These are phyloP conservation scores for Agapanthus africanus DNA, from an alignment of 106 monocot genomes.

Conservation along the genomic window DNA sequence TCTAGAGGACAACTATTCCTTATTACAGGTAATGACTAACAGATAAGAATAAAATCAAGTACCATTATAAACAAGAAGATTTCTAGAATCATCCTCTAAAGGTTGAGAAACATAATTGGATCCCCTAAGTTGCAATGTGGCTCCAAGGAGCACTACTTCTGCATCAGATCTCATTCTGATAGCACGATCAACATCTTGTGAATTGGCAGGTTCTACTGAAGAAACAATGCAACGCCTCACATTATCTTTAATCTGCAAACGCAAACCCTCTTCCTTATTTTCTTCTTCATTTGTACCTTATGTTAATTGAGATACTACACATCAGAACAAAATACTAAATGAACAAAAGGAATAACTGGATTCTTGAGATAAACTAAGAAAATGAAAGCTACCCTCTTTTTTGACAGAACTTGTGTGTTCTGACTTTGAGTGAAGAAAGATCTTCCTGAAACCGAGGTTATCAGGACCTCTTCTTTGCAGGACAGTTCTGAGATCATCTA, in stretches of 20 bases:
- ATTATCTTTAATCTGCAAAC: not conserved
- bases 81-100: constrained; percentile 48
- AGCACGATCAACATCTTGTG: not conserved
- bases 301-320: not conserved
- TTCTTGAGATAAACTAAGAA: not conserved
- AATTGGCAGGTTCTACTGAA: not conserved
- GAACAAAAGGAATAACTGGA: not conserved
- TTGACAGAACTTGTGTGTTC: constrained; percentile 7
- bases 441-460: constrained; percentile 24
- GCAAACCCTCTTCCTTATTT: constrained; percentile 5
- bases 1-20: not conserved
- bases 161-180: constrained; percentile 12
- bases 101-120: constrained; percentile 51
- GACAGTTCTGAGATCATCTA: constrained; percentile 41
- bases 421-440: constrained; percentile 22
- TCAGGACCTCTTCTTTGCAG: constrained; percentile 62
- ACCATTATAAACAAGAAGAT: constrained; percentile 90
- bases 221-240: not conserved
- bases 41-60: constrained; percentile 4
- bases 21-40: not conserved
- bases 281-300: constrained; percentile 12
- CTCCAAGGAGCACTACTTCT: constrained; percentile 63
- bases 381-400: constrained; percentile 18
- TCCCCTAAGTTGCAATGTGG: constrained; percentile 84
- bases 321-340: not conserved